Evolutionary conservation across 179 eudicot genomes (phyloP).

Genomic region (Patellifolia procumbens): DNA sequence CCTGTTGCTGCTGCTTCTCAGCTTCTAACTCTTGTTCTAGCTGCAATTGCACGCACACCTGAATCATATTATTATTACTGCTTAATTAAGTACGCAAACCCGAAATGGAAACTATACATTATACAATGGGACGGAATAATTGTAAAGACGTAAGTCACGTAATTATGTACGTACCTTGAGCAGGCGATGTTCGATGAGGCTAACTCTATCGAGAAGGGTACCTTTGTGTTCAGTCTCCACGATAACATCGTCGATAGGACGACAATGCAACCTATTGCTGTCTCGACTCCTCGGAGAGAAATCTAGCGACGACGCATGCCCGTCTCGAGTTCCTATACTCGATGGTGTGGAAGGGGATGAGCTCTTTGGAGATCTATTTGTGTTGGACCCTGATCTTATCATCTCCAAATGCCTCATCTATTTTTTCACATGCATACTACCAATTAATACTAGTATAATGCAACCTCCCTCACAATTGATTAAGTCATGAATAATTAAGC

Average conservation of each 20-base stretch:
- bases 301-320: constrained; percentile 36
- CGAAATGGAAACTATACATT: no score
- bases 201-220: constrained; percentile 51
- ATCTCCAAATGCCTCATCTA: constrained; percentile 57
- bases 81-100: no score
- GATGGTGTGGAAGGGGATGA: constrained; percentile 55
- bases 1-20: constrained; percentile 41
- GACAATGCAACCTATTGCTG: constrained; percentile 53
- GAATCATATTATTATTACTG: neutral
- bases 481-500: no score
- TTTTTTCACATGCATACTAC: no score
- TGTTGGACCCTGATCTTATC: constrained; percentile 21
- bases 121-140: no score
- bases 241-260: constrained; percentile 54
- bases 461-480: no score
- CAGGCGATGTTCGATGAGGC: constrained; percentile 52
- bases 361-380: constrained; percentile 43
- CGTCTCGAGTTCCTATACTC: constrained; percentile 44
- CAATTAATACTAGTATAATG: no score
- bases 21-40: constrained; percentile 36
- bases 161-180: constrained; percentile 36
- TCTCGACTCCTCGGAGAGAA: constrained; percentile 47
- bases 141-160: neutral
- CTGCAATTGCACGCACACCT: constrained; percentile 40
- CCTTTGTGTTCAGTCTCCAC: constrained; percentile 59